These are phyloP conservation scores for Lactifluus piperatus DNA, from an alignment of 768 basidiomycete genomes.

Conservation along the genomic window DNA sequence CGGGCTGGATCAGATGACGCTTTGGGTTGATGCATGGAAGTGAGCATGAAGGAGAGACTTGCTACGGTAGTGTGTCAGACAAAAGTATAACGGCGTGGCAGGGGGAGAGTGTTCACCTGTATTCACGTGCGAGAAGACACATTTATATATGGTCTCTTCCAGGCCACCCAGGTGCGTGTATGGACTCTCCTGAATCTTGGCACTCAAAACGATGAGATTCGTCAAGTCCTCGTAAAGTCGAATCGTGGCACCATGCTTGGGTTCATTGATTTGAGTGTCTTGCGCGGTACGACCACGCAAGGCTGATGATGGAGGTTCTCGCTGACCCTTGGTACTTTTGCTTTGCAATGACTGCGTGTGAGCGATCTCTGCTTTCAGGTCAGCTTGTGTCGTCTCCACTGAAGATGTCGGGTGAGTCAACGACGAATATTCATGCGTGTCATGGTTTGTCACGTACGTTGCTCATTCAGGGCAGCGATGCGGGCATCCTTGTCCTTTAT, in stretches of 20 bases:
- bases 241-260: conserved; percentile 51
- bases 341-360: conserved; percentile 36
- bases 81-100: background rate
- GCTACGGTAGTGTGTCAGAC: background rate
- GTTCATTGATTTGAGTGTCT: conserved; percentile 36
- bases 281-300: conserved; percentile 29
- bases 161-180: conserved; percentile 31
- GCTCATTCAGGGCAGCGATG: conserved; percentile 39
- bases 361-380: conserved; percentile 59
- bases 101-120: background rate
- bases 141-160: conserved; percentile 57
- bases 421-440: background rate
- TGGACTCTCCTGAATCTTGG: conserved; percentile 40
- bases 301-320: conserved; percentile 33
- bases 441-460: conserved; percentile 33
- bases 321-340: conserved; percentile 30
- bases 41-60: conserved; percentile 39
- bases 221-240: conserved; percentile 82
- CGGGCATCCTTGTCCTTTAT: conserved; percentile 38
- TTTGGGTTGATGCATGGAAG: conserved; percentile 10
- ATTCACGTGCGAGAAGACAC: conserved; percentile 47
- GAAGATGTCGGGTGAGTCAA: conserved; percentile 3
- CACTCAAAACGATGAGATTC: conserved; percentile 59
- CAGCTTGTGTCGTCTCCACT: conserved; percentile 45
- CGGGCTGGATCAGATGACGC: conserved; percentile 25